These are phyloP conservation scores for Colletotrichum noveboracense DNA, from an alignment of 2,329 filamentous ascomycete genomes.

Conservation along the genomic window DNA sequence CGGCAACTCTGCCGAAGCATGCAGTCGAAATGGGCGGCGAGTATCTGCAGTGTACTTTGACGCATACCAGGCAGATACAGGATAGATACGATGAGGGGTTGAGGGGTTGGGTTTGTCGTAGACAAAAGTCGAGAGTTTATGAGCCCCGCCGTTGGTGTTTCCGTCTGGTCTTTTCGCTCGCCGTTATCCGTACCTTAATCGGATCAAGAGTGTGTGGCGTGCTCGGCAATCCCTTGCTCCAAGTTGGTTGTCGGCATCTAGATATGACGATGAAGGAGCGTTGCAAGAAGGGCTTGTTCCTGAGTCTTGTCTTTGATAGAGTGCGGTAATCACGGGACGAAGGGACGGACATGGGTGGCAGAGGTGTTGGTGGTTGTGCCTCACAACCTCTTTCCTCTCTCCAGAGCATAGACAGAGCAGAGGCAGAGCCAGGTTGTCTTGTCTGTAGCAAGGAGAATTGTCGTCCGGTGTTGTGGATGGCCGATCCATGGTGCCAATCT, in stretches of 20 bases:
- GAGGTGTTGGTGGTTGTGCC: neutral
- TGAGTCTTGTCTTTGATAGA: conserved; percentile 13
- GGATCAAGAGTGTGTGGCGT: neutral
- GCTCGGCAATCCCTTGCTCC: neutral
- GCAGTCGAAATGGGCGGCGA: neutral
- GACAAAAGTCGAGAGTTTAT: neutral
- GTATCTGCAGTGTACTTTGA: neutral
- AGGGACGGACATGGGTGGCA: neutral
- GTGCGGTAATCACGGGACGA: neutral
- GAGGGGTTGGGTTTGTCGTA: neutral
- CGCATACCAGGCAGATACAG: neutral
- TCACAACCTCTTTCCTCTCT: neutral
- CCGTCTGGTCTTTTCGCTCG: conserved; percentile 16
- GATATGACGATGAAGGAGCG: neutral
- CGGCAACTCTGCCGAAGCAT: neutral
- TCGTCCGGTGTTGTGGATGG: conserved; percentile 14
- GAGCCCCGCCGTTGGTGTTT: conserved; percentile 11
- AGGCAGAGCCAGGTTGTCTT: neutral
- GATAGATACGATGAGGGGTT: neutral
- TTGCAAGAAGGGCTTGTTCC: neutral
- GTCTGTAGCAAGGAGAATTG: conserved; percentile 13
- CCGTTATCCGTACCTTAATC: neutral
- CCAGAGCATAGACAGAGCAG: neutral
- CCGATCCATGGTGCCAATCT: conserved; percentile 14
- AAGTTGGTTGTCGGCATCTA: neutral